phyloP scores from a whole-genome alignment of 2,329 filamentous ascomycete species.

The Fusarium udum region DNA sequence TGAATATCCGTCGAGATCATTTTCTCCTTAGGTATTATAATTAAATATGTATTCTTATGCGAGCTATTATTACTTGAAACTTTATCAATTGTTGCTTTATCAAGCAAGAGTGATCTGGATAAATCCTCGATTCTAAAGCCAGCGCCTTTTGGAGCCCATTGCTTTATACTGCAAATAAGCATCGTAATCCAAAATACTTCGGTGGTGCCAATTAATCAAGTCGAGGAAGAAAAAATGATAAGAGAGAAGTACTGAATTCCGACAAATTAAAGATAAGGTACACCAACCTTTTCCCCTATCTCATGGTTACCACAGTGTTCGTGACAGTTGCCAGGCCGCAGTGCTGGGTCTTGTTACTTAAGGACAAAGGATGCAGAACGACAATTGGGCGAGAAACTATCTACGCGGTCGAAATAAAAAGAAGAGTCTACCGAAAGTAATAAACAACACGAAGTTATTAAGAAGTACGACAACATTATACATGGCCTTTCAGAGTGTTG shows the following conservation, averaged over 20 bases:
- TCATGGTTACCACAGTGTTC: not conserved
- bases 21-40: not conserved
- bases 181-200: not conserved
- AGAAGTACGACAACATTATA: not conserved
- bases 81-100: too few species aligned
- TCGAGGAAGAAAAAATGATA: not conserved
- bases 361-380: not conserved
- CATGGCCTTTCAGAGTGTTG: not conserved
- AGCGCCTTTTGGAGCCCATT: too few species aligned
- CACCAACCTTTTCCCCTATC: too few species aligned
- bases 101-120: not conserved
- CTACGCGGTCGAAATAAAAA: not conserved
- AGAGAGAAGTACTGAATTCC: not conserved
- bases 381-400: not conserved
- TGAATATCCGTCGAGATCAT: too few species aligned
- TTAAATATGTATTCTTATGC: not conserved
- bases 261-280: not conserved
- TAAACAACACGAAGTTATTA: not conserved
- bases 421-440: not conserved
- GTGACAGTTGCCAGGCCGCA: not conserved
- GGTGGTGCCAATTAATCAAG: not conserved
- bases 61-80: not conserved
- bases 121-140: not conserved
- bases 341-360: not conserved
- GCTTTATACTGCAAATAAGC: fast-evolving